phyloP scores from a whole-genome alignment of 2,329 filamentous ascomycete species.

The Aureobasidium sp. region DNA sequence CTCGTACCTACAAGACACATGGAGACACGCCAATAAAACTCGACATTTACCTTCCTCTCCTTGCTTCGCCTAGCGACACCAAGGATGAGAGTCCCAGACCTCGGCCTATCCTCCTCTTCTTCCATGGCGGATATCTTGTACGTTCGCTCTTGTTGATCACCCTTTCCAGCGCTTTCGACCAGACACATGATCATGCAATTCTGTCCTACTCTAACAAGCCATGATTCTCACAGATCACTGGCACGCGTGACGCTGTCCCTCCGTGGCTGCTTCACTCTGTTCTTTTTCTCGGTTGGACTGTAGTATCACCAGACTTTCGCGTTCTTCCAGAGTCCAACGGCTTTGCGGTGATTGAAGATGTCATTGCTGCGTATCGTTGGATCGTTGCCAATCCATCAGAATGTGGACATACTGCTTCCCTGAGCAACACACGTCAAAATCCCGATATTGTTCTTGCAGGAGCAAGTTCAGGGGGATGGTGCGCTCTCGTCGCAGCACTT shows the following conservation, averaged over 20 bases:
- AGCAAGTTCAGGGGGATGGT: not conserved
- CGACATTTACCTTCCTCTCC: not conserved
- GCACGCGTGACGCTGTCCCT: not conserved
- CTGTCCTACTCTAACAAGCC: not conserved
- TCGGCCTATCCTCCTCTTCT: not conserved
- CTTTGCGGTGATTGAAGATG: not conserved
- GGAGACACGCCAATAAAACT: not conserved
- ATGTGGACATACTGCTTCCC: not conserved
- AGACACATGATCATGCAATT: not conserved
- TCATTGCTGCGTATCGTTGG: not conserved
- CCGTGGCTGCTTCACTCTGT: not conserved
- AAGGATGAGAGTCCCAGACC: not conserved
- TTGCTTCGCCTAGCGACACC: no score
- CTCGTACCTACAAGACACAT: not conserved
- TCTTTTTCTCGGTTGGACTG: not conserved
- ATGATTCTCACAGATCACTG: not conserved
- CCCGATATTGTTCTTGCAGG: not conserved
- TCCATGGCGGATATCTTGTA: not conserved
- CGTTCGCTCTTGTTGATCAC: not conserved
- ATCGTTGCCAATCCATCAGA: not conserved
- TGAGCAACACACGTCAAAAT: not conserved
- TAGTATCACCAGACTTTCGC: not conserved
- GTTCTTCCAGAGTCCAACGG: not conserved
- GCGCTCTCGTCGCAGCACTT: not conserved
- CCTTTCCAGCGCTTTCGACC: not conserved